These are phyloP conservation scores for Salinomyces thailandicus DNA, from an alignment of 2,329 filamentous ascomycete genomes.

Conservation along the genomic window DNA sequence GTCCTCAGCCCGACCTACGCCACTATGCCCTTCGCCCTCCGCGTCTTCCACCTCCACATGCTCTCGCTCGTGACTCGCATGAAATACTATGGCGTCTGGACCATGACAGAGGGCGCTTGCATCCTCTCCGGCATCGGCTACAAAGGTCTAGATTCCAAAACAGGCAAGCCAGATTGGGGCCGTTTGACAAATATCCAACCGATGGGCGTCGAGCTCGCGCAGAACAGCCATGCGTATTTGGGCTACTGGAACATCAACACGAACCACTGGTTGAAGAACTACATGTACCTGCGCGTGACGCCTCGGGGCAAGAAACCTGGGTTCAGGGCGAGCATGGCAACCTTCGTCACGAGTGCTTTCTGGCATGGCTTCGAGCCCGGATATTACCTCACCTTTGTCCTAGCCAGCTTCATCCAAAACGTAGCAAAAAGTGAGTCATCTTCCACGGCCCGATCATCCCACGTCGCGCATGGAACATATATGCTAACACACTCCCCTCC, in stretches of 20 bases:
- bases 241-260: conserved; percentile 98
- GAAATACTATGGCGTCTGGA: conserved; percentile 98
- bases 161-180: conserved; percentile 81
- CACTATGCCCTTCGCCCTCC: conserved; percentile 56
- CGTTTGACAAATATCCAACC: conserved; percentile 83
- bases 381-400: conserved; percentile 83
- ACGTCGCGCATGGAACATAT: background rate
- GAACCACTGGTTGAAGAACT: conserved; percentile 92
- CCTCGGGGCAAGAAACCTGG: conserved; percentile 93
- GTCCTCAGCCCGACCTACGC: conserved; percentile 58
- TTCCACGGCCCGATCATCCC: background rate
- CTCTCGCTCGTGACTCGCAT: conserved; percentile 69
- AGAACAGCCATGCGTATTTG: conserved; percentile 86
- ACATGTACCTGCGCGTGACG: conserved; percentile 89
- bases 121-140: conserved; percentile 90
- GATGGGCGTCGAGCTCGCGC: conserved; percentile 73
- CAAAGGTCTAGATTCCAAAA: conserved; percentile 78
- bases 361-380: conserved; percentile 98
- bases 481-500: background rate
- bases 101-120: conserved; percentile 82
- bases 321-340: conserved; percentile 86
- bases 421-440: conserved; percentile 72
- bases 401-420: conserved; percentile 86
- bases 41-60: conserved; percentile 74
- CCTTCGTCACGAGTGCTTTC: conserved; percentile 85